Evolutionary conservation across 164 flowering plant species (phyloP), one percentile per base, ranked within the genome.

Genomic region (Brasenia schreberi): DNA sequence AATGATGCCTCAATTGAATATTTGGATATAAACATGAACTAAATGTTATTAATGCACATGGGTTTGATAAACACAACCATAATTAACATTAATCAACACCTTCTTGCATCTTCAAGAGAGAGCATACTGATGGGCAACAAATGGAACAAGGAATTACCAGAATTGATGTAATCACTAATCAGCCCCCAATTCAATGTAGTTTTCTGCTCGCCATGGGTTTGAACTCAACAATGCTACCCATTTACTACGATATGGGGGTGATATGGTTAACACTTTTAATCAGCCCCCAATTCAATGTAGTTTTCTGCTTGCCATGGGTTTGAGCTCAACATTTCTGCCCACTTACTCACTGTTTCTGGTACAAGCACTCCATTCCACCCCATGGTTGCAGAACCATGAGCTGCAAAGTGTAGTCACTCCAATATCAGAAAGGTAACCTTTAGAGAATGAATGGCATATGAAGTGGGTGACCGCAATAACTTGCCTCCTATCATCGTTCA

Each of bases 71-170:
- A n/a, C n/a, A n/a, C n/a, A n/a, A n/a, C n/a, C n/a, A n/a, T n/a
- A n/a, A n/a, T n/a, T n/a, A n/a, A n/a, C n/a, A n/a, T n/a, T n/a
- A n/a, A n/a, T n/a, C n/a, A n/a, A n/a, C n/a, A n/a, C n/a, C n/a
- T n/a, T n/a, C 74, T 76, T 27, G 65, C 73, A 10, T 70, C 78
- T 4, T 76, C 78, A 1, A 60, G 76, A 49, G 76, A 76, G 65
- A 73, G 63, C 27, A 70, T 73, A 67, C 45, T 73, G 1, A 64
- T 67, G 23, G 73, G 72, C 17, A 73, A 62, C 66, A 73, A 65
- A 43, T 73, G 78, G 78, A 76, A 76, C 39, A n/a, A n/a, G n/a
- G n/a, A n/a, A n/a, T n/a, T n/a, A n/a, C n/a, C n/a, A n/a, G n/a
- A n/a, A n/a, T n/a, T n/a, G n/a, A n/a, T n/a, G n/a, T n/a, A n/a